Conservation (phyloP, 371 early-diverging fungal genomes). For the Rhizopus arrhizus region DNA sequence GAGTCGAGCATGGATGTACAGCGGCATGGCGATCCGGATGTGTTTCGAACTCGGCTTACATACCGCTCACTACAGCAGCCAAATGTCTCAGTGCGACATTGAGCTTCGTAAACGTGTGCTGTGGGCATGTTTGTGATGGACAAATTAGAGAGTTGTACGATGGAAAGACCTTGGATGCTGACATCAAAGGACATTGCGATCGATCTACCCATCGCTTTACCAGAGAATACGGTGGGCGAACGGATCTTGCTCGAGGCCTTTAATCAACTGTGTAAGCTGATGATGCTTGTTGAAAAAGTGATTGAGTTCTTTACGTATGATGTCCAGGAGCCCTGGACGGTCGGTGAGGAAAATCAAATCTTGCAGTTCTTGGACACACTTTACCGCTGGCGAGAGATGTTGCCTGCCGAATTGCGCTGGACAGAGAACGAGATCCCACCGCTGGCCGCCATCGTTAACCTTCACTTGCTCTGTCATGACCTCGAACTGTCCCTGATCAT, state of each 20-base stretch:
- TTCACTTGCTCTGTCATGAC: conserved; percentile 42
- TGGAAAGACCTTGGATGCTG: conserved; percentile 50
- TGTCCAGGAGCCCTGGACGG: conserved; percentile 34
- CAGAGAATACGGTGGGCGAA: conserved; percentile 45
- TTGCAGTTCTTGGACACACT: conserved; percentile 40
- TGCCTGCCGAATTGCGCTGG: conserved; percentile 41
- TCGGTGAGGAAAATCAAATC: conserved; percentile 40
- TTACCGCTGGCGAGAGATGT: conserved; percentile 37
- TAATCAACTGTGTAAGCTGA: conserved; percentile 40
- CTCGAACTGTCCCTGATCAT: conserved; percentile 47
- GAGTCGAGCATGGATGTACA: conserved; percentile 49
- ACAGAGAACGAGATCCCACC: conserved; percentile 29
- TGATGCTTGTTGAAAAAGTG: conserved; percentile 47
- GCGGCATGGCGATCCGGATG: conserved; percentile 47
- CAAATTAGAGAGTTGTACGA: conserved; percentile 45
- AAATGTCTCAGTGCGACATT: conserved; percentile 50
- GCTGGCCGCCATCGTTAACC: conserved; percentile 36
- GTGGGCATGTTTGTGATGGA: conserved; percentile 55
- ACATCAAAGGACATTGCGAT: conserved; percentile 39
- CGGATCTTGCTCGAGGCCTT: conserved; percentile 44
- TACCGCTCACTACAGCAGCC: conserved; percentile 42
- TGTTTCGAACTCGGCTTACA: conserved; percentile 48
- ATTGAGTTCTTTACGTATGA: conserved; percentile 43
- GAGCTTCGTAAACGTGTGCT: conserved; percentile 52
- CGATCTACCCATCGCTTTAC: conserved; percentile 43